Percentiles rank a stretch among this genome's conserved stretches.
Evolutionary conservation across 306 rosid species (phyloP).

Genomic region (Bauhinia variegata): DNA sequence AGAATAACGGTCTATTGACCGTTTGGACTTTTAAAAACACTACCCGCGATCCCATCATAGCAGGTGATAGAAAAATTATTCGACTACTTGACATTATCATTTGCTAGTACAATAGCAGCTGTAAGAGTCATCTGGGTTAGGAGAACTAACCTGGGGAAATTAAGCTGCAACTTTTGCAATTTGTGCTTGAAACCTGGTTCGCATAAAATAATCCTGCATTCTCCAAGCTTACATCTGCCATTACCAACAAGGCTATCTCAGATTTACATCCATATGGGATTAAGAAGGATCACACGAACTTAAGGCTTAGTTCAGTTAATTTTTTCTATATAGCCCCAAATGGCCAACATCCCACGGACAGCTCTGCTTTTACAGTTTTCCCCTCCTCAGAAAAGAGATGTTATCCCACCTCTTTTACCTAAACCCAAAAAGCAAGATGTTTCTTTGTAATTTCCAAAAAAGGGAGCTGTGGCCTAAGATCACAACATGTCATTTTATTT

Average conservation of each 20-base stretch:
- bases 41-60: neutral
- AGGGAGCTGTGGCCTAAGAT: no score
- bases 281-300: slow-evolving; percentile 25
- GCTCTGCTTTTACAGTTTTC: no score
- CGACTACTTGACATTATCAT: neutral
- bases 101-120: neutral
- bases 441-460: neutral
- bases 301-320: neutral
- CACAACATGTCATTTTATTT: no score
- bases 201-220: slow-evolving; percentile 78
- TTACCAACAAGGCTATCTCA: slow-evolving; percentile 5
- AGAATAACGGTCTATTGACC: slow-evolving; percentile 12
- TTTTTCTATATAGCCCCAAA: neutral
- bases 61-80: no score
- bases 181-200: slow-evolving; percentile 89
- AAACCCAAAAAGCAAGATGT: neutral
- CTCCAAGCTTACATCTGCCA: slow-evolving; percentile 87
- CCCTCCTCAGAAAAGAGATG: neutral
- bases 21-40: slow-evolving; percentile 3
- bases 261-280: slow-evolving; percentile 8
- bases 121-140: slow-evolving; percentile 11
- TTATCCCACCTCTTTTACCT: neutral
- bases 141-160: slow-evolving; percentile 80
- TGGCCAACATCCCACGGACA: no score
- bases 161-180: slow-evolving; percentile 87